A percentile compares a stretch with the other conserved stretches of the same genome.
phyloP scores from a whole-genome alignment of 441 rosid genomes.

The Pelargonium fulgidum region DNA sequence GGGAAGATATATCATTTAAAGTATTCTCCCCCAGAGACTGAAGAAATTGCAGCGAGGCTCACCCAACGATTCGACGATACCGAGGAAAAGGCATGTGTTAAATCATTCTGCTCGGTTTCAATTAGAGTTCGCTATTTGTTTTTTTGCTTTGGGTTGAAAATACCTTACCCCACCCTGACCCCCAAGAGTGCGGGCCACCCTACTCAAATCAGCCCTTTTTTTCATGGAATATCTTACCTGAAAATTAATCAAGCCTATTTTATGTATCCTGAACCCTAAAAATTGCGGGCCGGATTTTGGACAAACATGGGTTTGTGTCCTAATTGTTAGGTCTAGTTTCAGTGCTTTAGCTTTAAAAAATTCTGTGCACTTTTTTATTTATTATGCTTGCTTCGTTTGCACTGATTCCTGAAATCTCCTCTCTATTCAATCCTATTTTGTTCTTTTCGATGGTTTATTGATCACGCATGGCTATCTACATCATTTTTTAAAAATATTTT shows the following conservation, averaged over 20 bases:
- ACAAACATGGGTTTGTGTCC: no score
- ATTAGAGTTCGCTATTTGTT: neutral
- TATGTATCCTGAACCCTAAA: no score
- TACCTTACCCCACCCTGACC: no score
- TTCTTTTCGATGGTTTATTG: neutral
- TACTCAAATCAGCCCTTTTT: no score
- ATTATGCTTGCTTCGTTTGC: neutral
- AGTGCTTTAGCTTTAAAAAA: neutral
- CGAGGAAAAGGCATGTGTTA: slow-evolving; percentile 66
- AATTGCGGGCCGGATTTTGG: no score
- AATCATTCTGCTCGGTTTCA: slow-evolving; percentile 8
- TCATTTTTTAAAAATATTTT: neutral
- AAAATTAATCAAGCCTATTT: no score
- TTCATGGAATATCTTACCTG: no score
- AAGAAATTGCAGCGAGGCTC: slow-evolving; percentile 78
- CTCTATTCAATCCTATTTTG: neutral
- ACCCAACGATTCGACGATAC: slow-evolving; percentile 93
- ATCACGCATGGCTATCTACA: neutral
- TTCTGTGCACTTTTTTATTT: neutral
- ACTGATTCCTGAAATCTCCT: neutral
- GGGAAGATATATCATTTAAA: slow-evolving; percentile 89
- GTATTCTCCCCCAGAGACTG: slow-evolving; percentile 81
- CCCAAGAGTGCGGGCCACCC: no score
- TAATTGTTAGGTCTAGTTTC: slow-evolving; percentile 2
- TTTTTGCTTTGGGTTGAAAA: no score